Conservation (phyloP, 176 grass and related monocot genomes). For the Oryza officinalis region DNA sequence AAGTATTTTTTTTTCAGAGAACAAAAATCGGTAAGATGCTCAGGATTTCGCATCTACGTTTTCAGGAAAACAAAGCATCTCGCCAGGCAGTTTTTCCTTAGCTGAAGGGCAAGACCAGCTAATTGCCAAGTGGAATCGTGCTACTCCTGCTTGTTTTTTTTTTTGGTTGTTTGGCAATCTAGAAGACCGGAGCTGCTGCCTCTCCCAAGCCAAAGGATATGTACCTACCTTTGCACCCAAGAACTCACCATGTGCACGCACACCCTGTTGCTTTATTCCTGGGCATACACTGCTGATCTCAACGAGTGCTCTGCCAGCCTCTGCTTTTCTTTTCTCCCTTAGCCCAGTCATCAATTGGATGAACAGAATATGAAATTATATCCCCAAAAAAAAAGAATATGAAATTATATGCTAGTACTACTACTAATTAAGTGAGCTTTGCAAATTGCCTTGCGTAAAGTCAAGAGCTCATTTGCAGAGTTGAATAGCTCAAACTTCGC, state of each 20-base stretch:
- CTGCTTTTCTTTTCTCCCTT: background rate
- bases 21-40: background rate
- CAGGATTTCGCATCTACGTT: conserved; percentile 12
- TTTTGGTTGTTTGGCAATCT: background rate
- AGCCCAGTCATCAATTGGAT: conserved; percentile 29
- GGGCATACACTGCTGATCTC: conserved; percentile 23
- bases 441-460: conserved; percentile 44
- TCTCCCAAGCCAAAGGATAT: background rate
- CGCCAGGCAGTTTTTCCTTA: background rate
- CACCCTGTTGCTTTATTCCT: conserved; percentile 37
- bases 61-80: background rate
- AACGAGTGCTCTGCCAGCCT: background rate
- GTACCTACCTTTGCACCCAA: conserved; percentile 40
- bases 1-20: background rate
- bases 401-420: background rate
- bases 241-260: conserved; percentile 37
- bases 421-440: background rate
- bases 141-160: background rate
- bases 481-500: conserved; percentile 15
- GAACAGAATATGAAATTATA: background rate
- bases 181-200: background rate
- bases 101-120: background rate
- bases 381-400: too few species aligned
- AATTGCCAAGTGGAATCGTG: background rate
- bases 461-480: conserved; percentile 17